A percentile compares a stretch with the other conserved stretches of the same genome.
These are phyloP conservation scores for Gracilaria domingensis DNA, from an alignment of 23 red algal genomes.

Conservation along the genomic window DNA sequence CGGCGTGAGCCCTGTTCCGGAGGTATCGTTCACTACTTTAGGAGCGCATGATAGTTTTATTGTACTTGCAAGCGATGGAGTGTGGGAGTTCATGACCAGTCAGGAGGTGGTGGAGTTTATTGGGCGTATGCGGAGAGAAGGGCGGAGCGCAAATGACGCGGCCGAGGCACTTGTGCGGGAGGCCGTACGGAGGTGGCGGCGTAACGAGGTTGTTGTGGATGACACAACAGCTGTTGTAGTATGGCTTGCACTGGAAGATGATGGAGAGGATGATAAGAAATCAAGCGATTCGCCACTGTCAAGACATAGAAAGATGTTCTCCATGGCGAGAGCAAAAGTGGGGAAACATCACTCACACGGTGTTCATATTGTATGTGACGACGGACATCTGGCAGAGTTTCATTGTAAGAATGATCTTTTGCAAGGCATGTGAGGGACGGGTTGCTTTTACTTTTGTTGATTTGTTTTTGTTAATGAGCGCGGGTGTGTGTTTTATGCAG, in stretches of 20 bases:
- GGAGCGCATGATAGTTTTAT: constrained; percentile 75
- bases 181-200: constrained; percentile 88
- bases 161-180: constrained; percentile 93
- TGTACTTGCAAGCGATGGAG: constrained; percentile 89
- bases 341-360: constrained; percentile 28
- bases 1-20: constrained; percentile 88
- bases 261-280: constrained; percentile 46
- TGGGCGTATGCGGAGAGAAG: constrained; percentile 64
- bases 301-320: constrained; percentile 32
- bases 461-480: constrained; percentile 43
- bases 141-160: constrained; percentile 64
- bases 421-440: constrained; percentile 33
- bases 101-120: constrained; percentile 90
- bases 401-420: constrained; percentile 67
- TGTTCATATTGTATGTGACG: constrained; percentile 55
- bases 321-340: constrained; percentile 49
- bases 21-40: constrained; percentile 78
- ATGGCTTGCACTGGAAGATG: constrained; percentile 79
- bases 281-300: constrained; percentile 22
- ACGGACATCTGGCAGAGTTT: constrained; percentile 64
- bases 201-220: constrained; percentile 93
- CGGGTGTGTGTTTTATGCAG: constrained; percentile 8
- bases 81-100: constrained; percentile 97
- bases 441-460: constrained; percentile 49
- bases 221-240: constrained; percentile 95